A percentile compares a stretch with the other conserved stretches of the same genome.
Evolutionary conservation across 305 asterid genomes (phyloP).

Genomic region (Rubia tinctorum): DNA sequence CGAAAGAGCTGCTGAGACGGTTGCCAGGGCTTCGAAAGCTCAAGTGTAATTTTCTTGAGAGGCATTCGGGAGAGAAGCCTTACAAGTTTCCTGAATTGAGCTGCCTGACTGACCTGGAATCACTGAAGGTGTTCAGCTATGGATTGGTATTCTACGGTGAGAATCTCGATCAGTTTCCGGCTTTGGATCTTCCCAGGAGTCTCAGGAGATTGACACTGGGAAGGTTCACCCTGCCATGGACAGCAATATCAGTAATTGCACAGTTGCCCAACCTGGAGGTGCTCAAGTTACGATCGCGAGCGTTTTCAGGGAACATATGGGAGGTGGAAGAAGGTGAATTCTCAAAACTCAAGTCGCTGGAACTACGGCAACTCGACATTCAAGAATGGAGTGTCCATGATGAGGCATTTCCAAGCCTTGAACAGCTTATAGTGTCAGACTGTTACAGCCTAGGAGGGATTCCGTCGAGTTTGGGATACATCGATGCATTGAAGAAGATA

Average conservation of each 20-base stretch:
- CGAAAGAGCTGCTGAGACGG: constrained; percentile 2
- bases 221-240: constrained; percentile 6
- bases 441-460: constrained; percentile 10
- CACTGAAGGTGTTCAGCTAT: constrained; percentile 12
- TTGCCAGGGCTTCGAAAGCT: constrained; percentile 11
- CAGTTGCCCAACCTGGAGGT: constrained; percentile 17
- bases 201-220: constrained; percentile 12
- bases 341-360: constrained; percentile 6
- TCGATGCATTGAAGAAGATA: constrained; percentile 6
- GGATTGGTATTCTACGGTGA: background rate
- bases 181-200: constrained; percentile 9
- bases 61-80: background rate
- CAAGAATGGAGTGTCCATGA: constrained; percentile 9
- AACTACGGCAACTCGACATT: background rate
- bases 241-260: constrained; percentile 3
- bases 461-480: constrained; percentile 6
- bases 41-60: background rate
- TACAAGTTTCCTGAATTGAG: constrained; percentile 1
- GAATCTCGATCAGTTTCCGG: background rate
- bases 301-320: constrained; percentile 14
- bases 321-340: constrained; percentile 9
- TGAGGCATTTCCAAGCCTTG: constrained; percentile 18
- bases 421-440: background rate
- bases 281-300: constrained; percentile 9
- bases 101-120: background rate